Evolutionary conservation across 495 filamentous ascomycete species (phyloP), one percentile per base, ranked within the genome.

Genomic region (Baudoinia panamericana): DNA sequence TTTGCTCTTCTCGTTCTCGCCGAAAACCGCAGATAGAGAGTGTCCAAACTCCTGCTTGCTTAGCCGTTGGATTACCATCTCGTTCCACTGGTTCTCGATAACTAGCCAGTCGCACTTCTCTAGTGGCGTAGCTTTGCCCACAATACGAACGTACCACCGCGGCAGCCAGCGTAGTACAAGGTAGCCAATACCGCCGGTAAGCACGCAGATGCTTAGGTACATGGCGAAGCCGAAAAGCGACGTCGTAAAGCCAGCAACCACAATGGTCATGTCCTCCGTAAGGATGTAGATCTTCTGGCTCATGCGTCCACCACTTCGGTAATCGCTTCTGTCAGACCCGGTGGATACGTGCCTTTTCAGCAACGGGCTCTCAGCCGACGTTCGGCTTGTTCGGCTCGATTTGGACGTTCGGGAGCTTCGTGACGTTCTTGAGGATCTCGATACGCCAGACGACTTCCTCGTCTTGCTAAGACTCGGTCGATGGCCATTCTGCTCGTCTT

Each of bases 21-120:
- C 80, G 56, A 96, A 96, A 4, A 99, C 78, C 0, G 85, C 84
- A 8, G 87, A 93, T 36, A 96, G 64, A 1, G 79, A 71, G 25
- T 80, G 75, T 3, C 82, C 86, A 56, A 95, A 96, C 0, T 62
- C 59, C 50, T 78, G 68, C 15, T 64, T 69, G 30, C 69, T 60
- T 19, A 94, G 66, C 36, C 75, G 45, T 38, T 86, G 73, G 19
- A 90, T 69, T 4, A 67, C 66, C 58, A 94, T 82, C 60, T 94
- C 86, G 26, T 81, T 82, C 86, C 90, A 95, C 72, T 94, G 85
- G 52, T 96, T 93, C 48, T 67, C 92, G 51, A 94, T 70, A 24
- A 88, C 88, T 36, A 93, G 81, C 90, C 92, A 99, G 37, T 76
- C 62, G 52, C 84, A 87, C 25, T 80, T 74, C 17, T 70, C 61